phyloP scores from a whole-genome alignment of 1,284 basidiomycete species.

The Ustilago bromivora region DNA sequence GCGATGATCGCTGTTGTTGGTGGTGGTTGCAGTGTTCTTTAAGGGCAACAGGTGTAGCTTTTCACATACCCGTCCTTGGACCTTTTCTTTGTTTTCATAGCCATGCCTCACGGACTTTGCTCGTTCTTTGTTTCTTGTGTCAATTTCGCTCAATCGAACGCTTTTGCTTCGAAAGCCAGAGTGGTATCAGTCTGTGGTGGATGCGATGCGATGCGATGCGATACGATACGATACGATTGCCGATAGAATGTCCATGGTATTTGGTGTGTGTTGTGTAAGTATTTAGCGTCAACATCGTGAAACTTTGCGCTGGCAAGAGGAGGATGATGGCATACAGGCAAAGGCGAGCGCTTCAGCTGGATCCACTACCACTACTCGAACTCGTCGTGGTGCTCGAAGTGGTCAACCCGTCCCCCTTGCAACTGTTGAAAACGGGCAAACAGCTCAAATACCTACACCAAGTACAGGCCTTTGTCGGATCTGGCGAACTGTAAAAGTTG shows the following conservation, averaged over 20 bases:
- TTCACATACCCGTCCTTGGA: neutral
- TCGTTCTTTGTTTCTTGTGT: neutral
- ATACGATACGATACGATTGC: too few relatives aligned
- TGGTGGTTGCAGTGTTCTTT: slow-evolving; percentile 4
- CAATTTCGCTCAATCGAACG: neutral
- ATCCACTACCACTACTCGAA: slow-evolving; percentile 2
- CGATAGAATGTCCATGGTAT: slow-evolving; percentile 2
- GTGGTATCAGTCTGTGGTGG: neutral
- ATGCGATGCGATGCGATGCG: neutral
- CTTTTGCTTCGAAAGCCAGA: neutral
- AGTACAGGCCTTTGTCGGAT: slow-evolving; percentile 77
- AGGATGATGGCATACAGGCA: neutral
- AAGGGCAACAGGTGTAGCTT: neutral
- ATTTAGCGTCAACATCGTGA: neutral
- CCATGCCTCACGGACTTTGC: neutral
- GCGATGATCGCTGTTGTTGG: neutral
- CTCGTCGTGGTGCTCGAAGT: slow-evolving; percentile 30
- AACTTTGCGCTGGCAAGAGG: neutral
- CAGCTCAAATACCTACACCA: slow-evolving; percentile 78
- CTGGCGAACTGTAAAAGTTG: slow-evolving; percentile 88
- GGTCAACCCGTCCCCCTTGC: slow-evolving; percentile 59
- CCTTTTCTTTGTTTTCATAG: neutral
- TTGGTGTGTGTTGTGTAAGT: neutral
- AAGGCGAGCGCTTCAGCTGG: neutral
- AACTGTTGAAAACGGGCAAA: slow-evolving; percentile 55